phyloP scores from a whole-genome alignment of 2,329 filamentous ascomycete genomes.

The Drechslera avenae region DNA sequence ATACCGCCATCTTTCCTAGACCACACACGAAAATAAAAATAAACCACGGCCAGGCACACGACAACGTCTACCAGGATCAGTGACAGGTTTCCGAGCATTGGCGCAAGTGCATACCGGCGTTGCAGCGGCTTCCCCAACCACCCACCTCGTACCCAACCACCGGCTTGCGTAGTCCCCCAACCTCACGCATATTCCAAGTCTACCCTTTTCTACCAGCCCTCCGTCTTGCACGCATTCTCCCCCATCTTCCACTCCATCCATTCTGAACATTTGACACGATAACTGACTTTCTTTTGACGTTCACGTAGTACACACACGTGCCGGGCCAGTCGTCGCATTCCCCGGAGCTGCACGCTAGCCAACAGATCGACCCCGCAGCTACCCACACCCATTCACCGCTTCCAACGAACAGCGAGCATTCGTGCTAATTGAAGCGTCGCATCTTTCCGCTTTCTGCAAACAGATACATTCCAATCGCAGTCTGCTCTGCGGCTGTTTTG shows the following conservation, averaged over 20 bases:
- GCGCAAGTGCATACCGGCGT: slow-evolving; percentile 11
- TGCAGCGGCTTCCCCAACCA: slow-evolving; percentile 15
- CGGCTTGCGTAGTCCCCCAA: slow-evolving; percentile 22
- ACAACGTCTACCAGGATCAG: neutral
- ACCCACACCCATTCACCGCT: slow-evolving; percentile 24
- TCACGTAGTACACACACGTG: too few relatives aligned
- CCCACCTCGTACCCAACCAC: slow-evolving; percentile 27
- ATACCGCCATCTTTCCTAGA: too few relatives aligned
- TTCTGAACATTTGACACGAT: too few relatives aligned
- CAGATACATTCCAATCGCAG: slow-evolving; percentile 13
- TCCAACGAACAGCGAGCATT: slow-evolving; percentile 7
- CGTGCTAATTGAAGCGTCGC: slow-evolving; percentile 1
- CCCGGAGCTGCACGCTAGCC: slow-evolving; percentile 18
- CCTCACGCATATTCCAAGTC: slow-evolving; percentile 38
- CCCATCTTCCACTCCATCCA: slow-evolving; percentile 4
- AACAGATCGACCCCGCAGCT: slow-evolving; percentile 23
- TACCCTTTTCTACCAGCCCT: slow-evolving; percentile 35
- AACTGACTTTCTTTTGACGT: too few relatives aligned
- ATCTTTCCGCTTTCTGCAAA: slow-evolving; percentile 10
- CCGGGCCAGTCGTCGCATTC: slow-evolving; percentile 9
- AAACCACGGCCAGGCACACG: neutral
- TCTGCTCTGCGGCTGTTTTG: slow-evolving; percentile 9
- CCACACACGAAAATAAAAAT: neutral
- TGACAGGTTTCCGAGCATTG: slow-evolving; percentile 6
- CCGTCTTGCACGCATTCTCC: slow-evolving; percentile 21